phyloP scores from a whole-genome alignment of 1,284 basidiomycete species.

The Boletellus dicymbophilus region DNA sequence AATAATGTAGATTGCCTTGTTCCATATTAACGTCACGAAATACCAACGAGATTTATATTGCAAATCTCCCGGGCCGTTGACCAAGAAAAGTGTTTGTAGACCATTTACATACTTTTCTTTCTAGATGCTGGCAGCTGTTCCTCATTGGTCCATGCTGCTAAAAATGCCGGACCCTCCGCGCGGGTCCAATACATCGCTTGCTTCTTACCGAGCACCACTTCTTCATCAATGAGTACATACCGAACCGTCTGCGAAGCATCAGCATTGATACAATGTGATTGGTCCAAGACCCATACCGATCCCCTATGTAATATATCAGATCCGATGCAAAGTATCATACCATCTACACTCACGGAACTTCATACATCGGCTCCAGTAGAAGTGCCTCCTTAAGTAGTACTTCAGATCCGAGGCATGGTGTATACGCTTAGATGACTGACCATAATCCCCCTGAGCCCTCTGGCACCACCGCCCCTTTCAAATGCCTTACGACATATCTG shows the following conservation, averaged over 20 bases:
- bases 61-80: not conserved
- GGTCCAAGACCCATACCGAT: slow-evolving; percentile 37
- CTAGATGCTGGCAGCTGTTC: slow-evolving; percentile 37
- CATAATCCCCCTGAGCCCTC: slow-evolving; percentile 88
- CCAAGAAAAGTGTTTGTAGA: not conserved
- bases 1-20: slow-evolving; percentile 35
- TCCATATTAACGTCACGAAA: slow-evolving; percentile 28
- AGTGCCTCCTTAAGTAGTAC: slow-evolving; percentile 64
- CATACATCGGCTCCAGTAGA: slow-evolving; percentile 87
- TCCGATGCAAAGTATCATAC: not conserved
- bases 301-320: slow-evolving; percentile 35
- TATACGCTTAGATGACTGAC: slow-evolving; percentile 41
- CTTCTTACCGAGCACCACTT: slow-evolving; percentile 49
- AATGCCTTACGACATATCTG: slow-evolving; percentile 81
- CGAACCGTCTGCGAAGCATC: slow-evolving; percentile 48
- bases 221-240: slow-evolving; percentile 62
- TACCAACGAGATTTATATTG: slow-evolving; percentile 24
- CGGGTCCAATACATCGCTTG: slow-evolving; percentile 63
- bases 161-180: slow-evolving; percentile 54
- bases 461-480: slow-evolving; percentile 85
- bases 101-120: slow-evolving; percentile 14
- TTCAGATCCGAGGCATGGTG: slow-evolving; percentile 3
- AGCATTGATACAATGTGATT: slow-evolving; percentile 1
- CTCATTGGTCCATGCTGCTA: slow-evolving; percentile 55
- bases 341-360: slow-evolving; percentile 75